These are phyloP conservation scores for Penicillium capsulatum DNA, from an alignment of 2,329 filamentous ascomycete genomes.

Conservation along the genomic window DNA sequence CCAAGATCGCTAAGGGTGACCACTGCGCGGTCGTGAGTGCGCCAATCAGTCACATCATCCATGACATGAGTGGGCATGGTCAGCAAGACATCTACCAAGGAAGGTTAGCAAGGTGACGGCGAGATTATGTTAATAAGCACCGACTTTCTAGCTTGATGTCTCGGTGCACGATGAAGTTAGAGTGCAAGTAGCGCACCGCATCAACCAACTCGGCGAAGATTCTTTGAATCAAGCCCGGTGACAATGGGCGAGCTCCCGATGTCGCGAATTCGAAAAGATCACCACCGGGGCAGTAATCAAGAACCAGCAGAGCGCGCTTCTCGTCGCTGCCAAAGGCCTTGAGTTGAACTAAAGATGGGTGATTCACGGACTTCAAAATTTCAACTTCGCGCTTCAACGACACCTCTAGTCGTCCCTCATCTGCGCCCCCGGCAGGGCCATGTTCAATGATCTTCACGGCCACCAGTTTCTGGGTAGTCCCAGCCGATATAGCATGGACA, in stretches of 20 bases:
- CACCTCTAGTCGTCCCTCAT: constrained; percentile 87
- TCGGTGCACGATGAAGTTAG: constrained; percentile 81
- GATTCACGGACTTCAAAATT: constrained; percentile 80
- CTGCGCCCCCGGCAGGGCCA: constrained; percentile 86
- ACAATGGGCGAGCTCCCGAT: constrained; percentile 63
- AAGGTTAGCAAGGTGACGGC: constrained; percentile 14
- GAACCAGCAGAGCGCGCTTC: constrained; percentile 74
- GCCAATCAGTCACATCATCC: constrained; percentile 64
- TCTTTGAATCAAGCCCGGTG: constrained; percentile 66
- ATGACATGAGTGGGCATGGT: constrained; percentile 71
- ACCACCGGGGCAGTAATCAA: constrained; percentile 89
- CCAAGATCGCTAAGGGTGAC: constrained; percentile 89
- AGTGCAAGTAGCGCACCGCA: constrained; percentile 81
- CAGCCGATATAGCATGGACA: constrained; percentile 15
- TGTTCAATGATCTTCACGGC: constrained; percentile 95
- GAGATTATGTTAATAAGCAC: not conserved
- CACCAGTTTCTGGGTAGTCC: constrained; percentile 73
- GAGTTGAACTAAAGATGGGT: constrained; percentile 85
- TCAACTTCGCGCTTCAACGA: constrained; percentile 92
- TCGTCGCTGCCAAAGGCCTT: constrained; percentile 87
- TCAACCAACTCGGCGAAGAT: constrained; percentile 87
- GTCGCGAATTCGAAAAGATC: constrained; percentile 93
- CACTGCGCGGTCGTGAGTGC: constrained; percentile 72
- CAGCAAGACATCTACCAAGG: constrained; percentile 72
- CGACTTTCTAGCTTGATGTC: constrained; percentile 98